These are phyloP conservation scores for Saturnispora quitensis DNA, from an alignment of 805 yeast genomes.

Conservation along the genomic window DNA sequence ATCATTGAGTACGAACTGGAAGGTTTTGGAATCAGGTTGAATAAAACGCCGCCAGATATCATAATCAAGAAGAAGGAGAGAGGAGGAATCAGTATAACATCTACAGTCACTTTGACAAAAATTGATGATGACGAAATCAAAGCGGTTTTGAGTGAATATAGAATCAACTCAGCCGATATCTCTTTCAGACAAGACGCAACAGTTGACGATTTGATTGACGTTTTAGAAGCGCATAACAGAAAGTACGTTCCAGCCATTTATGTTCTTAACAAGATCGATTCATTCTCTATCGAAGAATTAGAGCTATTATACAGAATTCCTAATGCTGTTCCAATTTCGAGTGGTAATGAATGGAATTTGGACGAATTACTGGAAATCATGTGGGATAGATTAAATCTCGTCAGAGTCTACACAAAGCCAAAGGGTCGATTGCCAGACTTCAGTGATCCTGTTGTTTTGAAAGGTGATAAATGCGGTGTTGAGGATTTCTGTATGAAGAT, in stretches of 20 bases:
- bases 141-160: constrained; percentile 94
- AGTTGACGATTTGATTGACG: constrained; percentile 92
- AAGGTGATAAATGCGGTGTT: constrained; percentile 73
- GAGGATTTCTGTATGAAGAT: constrained; percentile 96
- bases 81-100: constrained; percentile 92
- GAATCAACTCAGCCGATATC: constrained; percentile 91
- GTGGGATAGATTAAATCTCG: constrained; percentile 91
- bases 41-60: constrained; percentile 88
- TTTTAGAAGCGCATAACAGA: constrained; percentile 82
- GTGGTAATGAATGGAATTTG: constrained; percentile 94
- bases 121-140: constrained; percentile 87
- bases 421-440: constrained; percentile 93
- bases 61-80: constrained; percentile 85
- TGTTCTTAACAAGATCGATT: constrained; percentile 91
- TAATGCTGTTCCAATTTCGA: constrained; percentile 92
- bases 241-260: constrained; percentile 93
- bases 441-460: constrained; percentile 85
- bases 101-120: constrained; percentile 86
- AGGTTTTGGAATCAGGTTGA: constrained; percentile 94
- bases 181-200: constrained; percentile 97
- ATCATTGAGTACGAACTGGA: constrained; percentile 92
- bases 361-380: constrained; percentile 89
- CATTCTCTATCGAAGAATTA: constrained; percentile 87
- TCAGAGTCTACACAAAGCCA: constrained; percentile 95
- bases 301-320: constrained; percentile 88